Percentiles rank a stretch among this genome's conserved stretches.
Evolutionary conservation across 164 flowering plant species (phyloP).

Genomic region (Umbilicus rupestris): DNA sequence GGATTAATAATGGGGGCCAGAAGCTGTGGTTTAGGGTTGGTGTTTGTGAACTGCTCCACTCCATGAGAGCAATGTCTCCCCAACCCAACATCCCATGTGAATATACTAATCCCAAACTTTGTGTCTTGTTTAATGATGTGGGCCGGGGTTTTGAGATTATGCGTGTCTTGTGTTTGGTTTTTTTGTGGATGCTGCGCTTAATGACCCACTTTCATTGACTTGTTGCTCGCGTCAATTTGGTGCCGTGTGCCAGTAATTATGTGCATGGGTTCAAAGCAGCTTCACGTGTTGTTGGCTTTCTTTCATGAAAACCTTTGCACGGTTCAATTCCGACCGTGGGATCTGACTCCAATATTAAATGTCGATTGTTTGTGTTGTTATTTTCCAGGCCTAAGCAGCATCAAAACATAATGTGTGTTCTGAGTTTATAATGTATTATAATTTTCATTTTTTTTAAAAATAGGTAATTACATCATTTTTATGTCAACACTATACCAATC

Average conservation of each 20-base stretch:
- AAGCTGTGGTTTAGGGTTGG: conserved; percentile 1
- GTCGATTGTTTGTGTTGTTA: too few relatives aligned
- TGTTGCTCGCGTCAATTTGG: neutral
- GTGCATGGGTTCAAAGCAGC: neutral
- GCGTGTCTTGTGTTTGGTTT: neutral
- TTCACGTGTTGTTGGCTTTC: too few relatives aligned
- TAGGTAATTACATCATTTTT: too few relatives aligned
- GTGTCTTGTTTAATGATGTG: neutral
- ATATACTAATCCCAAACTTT: neutral
- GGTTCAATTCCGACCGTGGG: too few relatives aligned
- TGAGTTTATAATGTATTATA: too few relatives aligned
- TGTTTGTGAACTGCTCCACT: neutral
- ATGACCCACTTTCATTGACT: neutral
- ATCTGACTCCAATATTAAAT: too few relatives aligned
- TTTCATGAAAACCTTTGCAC: too few relatives aligned
- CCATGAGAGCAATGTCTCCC: neutral
- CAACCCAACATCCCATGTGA: conserved; percentile 2
- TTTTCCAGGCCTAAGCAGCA: too few relatives aligned
- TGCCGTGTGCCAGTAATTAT: too few relatives aligned
- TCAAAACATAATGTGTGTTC: too few relatives aligned
- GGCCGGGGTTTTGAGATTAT: neutral
- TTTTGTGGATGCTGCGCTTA: conserved; percentile 1
- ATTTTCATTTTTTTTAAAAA: too few relatives aligned
- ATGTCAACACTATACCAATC: too few relatives aligned
- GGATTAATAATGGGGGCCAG: neutral